Evolutionary conservation across 352 stramenopile species (phyloP).

Genomic region (Salisapilia sapeloensis): DNA sequence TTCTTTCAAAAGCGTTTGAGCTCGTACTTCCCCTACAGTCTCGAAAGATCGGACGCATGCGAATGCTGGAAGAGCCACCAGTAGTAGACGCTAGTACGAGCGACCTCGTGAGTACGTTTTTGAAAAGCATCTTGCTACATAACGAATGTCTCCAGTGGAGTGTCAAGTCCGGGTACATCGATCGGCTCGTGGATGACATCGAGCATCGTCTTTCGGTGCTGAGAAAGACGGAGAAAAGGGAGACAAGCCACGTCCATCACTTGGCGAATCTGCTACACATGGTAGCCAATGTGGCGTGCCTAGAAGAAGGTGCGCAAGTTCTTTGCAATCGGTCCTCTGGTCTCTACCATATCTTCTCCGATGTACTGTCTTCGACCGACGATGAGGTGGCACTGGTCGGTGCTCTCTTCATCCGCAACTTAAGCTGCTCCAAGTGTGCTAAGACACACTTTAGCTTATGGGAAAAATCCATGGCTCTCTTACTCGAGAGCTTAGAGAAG

Average conservation of each 20-base stretch:
- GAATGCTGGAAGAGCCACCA: no score
- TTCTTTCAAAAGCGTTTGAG: no score
- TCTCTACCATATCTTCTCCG: slow-evolving; percentile 20
- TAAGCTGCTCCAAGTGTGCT: slow-evolving; percentile 26
- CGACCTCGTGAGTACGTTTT: no score
- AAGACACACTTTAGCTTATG: slow-evolving; percentile 44
- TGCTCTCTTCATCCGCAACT: slow-evolving; percentile 33
- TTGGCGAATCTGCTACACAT: slow-evolving; percentile 26
- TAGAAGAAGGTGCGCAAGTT: slow-evolving; percentile 21
- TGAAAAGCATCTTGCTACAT: slow-evolving; percentile 26
- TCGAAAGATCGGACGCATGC: no score
- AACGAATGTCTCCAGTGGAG: slow-evolving; percentile 22
- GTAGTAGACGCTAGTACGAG: no score
- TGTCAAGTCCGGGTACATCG: slow-evolving; percentile 22
- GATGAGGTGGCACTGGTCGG: slow-evolving; percentile 10
- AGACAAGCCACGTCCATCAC: slow-evolving; percentile 11
- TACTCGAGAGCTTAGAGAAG: no score
- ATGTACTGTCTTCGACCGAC: slow-evolving; percentile 19
- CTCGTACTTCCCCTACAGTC: no score
- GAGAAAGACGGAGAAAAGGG: slow-evolving; percentile 15
- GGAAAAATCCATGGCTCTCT: no score
- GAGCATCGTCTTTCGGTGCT: slow-evolving; percentile 14
- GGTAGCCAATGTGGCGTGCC: slow-evolving; percentile 17
- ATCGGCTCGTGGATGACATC: slow-evolving; percentile 14
- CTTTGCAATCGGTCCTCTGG: slow-evolving; percentile 13